Evolutionary conservation across 495 filamentous ascomycete genomes (phyloP), one percentile per base, ranked within the genome.

Genomic region (Neurospora sp.): DNA sequence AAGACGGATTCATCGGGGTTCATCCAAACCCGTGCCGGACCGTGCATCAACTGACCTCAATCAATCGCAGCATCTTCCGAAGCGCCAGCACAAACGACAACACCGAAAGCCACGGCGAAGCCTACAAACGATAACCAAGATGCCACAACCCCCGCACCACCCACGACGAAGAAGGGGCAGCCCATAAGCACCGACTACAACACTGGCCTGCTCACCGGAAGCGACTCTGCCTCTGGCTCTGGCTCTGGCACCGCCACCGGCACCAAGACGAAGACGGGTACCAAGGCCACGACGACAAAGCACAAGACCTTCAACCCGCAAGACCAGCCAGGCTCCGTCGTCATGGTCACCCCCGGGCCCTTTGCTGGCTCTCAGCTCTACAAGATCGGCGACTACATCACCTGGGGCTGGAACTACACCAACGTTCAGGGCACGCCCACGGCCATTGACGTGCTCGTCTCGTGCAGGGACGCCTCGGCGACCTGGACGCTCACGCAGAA

Each of bases 331-430:
- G 96, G 96, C 40, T 90, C 89, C 72, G 87, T 97, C 39, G 84
- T 87, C n/a, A 93, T 98, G 93, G 81, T 94, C 53, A 94, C 89
- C 1, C 96, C 96, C 0, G 83, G 84, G 40, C 73, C 81, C 4
- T 81, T 85, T 1, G 85, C 84, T 6, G 87, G 89, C 9, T 83
- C 88, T 5, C 89, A 90, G 74, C 93, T 93, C 78, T 98, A 93
- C 89, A 95, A 95, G 81, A 91, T 98, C 78, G 92, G 92, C 20
- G 90, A 98, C 44, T 86, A 86, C 71, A 85, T 97, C 18, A 97
- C 94, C 1, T 95, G 95, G 81, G 90, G 84, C 0, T 99, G 95
- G 94, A 98, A 98, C 82, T 98, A 97, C 84, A 99, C 96, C 2
- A 93, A 91, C 61, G 84, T 99, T 45, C 87, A 87, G 39, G 89